phyloP scores from a whole-genome alignment of 768 basidiomycete species.

The Rhodotorula sphaerocarpa region DNA sequence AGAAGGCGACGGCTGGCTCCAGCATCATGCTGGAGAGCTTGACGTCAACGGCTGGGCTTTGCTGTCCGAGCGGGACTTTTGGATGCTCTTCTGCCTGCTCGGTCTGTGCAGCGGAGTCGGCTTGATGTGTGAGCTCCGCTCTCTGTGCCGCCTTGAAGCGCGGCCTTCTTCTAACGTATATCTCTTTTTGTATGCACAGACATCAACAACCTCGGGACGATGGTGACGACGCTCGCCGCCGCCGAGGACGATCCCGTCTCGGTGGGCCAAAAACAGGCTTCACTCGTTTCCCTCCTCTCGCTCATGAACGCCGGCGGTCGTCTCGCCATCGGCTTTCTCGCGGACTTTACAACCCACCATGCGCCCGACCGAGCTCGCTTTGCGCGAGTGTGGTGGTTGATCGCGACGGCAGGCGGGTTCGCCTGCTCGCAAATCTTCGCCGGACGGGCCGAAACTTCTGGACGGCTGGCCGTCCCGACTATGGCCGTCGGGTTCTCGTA shows the following conservation, averaged over 20 bases:
- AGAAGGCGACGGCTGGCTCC: slow-evolving; percentile 1
- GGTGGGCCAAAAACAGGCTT: slow-evolving; percentile 12
- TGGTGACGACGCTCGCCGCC: slow-evolving; percentile 17
- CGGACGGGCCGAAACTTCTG: not conserved
- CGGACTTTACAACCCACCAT: slow-evolving; percentile 21
- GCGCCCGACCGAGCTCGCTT: slow-evolving; percentile 2
- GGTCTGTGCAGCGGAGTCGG: slow-evolving; percentile 18
- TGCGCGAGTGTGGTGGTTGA: slow-evolving; percentile 31
- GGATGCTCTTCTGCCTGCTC: slow-evolving; percentile 7
- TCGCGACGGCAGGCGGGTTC: slow-evolving; percentile 19
- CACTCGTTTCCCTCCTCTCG: slow-evolving; percentile 30
- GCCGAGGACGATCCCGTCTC: not conserved
- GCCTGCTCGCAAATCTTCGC: slow-evolving; percentile 21
- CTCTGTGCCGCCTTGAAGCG: too few species aligned
- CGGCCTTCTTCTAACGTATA: not conserved
- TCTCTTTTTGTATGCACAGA: not conserved
- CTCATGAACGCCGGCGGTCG: slow-evolving; percentile 30
- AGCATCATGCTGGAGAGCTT: slow-evolving; percentile 14
- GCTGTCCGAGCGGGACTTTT: slow-evolving; percentile 7
- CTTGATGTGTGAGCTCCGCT: slow-evolving; percentile 3
- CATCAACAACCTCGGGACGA: slow-evolving; percentile 35
- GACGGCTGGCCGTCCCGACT: slow-evolving; percentile 15
- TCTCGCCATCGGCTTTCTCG: slow-evolving; percentile 10
- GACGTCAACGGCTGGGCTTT: slow-evolving; percentile 11
- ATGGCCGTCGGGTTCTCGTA: slow-evolving; percentile 16